Evolutionary conservation across 179 eudicot species (phyloP).

Genomic region (Drosera spatulata): DNA sequence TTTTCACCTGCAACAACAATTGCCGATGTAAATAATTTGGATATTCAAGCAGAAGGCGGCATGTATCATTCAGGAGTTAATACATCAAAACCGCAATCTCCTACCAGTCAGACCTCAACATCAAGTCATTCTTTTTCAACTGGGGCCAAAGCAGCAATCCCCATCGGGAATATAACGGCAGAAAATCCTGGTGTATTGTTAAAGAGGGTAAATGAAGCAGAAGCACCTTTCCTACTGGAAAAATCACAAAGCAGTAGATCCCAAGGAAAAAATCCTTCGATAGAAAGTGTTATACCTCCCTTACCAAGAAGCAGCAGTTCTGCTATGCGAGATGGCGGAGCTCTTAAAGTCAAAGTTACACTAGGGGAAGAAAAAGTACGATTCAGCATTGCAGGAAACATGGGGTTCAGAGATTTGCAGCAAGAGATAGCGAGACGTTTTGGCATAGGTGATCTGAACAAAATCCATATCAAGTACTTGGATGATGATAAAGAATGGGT

Average conservation of each 20-base stretch:
- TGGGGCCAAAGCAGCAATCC: slow-evolving; percentile 15
- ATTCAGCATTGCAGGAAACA: slow-evolving; percentile 39
- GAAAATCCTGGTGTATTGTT: slow-evolving; percentile 9
- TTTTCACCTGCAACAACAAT: slow-evolving; percentile 8
- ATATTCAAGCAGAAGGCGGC: slow-evolving; percentile 16
- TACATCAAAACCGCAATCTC: slow-evolving; percentile 25
- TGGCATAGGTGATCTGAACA: slow-evolving; percentile 29
- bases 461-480: slow-evolving; percentile 58
- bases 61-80: slow-evolving; percentile 18
- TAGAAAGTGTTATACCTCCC: slow-evolving; percentile 15
- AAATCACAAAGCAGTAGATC: slow-evolving; percentile 32
- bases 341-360: slow-evolving; percentile 47
- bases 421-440: slow-evolving; percentile 52
- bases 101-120: slow-evolving; percentile 36
- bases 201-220: slow-evolving; percentile 24
- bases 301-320: slow-evolving; percentile 7
- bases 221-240: slow-evolving; percentile 3
- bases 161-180: slow-evolving; percentile 10
- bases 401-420: slow-evolving; percentile 44
- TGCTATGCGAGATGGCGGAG: slow-evolving; percentile 10
- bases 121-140: slow-evolving; percentile 26
- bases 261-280: slow-evolving; percentile 18
- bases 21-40: slow-evolving; percentile 10
- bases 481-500: slow-evolving; percentile 91
- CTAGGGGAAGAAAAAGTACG: slow-evolving; percentile 66